Evolutionary conservation across 345 rosid genomes (phyloP), one percentile per base, ranked within the genome.

Genomic region (Brassica rapa): DNA sequence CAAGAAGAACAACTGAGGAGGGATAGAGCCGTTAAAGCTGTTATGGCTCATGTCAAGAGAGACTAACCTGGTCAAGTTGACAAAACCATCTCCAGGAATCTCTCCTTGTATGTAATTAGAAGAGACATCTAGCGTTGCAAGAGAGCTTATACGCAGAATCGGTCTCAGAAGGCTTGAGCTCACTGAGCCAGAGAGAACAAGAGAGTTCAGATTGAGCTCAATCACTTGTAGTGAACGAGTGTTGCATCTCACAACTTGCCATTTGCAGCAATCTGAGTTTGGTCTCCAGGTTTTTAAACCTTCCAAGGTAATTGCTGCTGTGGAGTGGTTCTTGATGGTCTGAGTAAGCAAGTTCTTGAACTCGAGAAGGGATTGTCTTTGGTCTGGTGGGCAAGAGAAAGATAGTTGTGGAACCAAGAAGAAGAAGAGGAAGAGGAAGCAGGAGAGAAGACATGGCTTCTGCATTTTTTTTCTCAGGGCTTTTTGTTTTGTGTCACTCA

Each of bases 41-140:
- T 87, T 87, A 2, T 2, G 0, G 1, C 30, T 24, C 83, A 82
- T 71, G 72, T 81, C 79, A 69, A 86, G 89, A 46, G 63, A 10
- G 1, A 66, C 68, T 0, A 85, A 46, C 10, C 68, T 64, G 1
- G 86, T 77, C 63, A 85, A 66, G 62, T 83, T 86, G 29, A 68
- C 84, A 49, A 80, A 73, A 24, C 71, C 84, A 6, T n/a, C 56
- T 15, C 83, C 83, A 1, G 76, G 70, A 67, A 87, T 78, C 76
- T 78, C 82, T 70, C 82, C 84, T 29, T 43, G 35, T 29, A 68
- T 68, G 56, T 1, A 76, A 29, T 76, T 76, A 68, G 10, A 29
- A 0, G 79, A 76, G 23, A 62, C 56, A 62, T 70, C 59, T 0
- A 77, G 75, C 8, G n/a, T 46, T 2, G 24, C 19, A 6, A 76